phyloP scores from a whole-genome alignment of 169 alveolate species.

The Eimeria brunetti region DNA sequence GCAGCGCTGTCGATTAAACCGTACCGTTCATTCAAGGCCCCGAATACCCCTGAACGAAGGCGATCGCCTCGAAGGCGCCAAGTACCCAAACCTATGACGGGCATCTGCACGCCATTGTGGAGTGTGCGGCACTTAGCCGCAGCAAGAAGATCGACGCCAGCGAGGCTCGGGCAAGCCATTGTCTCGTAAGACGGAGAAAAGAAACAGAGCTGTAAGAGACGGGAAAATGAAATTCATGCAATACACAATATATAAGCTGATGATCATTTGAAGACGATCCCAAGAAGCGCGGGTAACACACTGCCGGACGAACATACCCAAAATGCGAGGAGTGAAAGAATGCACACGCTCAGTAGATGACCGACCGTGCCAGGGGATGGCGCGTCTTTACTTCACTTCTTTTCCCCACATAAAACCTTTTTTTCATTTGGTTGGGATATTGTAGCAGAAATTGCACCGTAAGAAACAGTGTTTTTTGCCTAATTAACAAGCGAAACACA shows the following conservation, averaged over 20 bases:
- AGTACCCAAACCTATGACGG: slow-evolving; percentile 73
- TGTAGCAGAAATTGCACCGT: too few species aligned
- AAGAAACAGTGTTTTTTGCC: too few species aligned
- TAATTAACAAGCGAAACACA: too few species aligned
- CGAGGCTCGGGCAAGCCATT: slow-evolving; percentile 33
- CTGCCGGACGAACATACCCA: too few species aligned
- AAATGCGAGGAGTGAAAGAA: too few species aligned
- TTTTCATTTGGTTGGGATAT: too few species aligned
- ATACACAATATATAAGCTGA: neutral
- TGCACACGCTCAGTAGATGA: too few species aligned
- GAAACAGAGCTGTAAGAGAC: neutral
- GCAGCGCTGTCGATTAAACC: slow-evolving; percentile 70
- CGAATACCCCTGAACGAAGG: slow-evolving; percentile 30
- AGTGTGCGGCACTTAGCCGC: slow-evolving; percentile 48
- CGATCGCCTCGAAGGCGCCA: slow-evolving; percentile 68
- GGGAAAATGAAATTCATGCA: neutral
- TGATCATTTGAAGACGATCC: neutral
- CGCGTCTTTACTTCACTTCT: too few species aligned
- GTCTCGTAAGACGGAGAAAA: neutral
- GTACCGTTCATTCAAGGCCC: slow-evolving; percentile 22
- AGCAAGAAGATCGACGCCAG: slow-evolving; percentile 21
- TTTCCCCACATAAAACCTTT: too few species aligned
- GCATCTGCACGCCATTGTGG: slow-evolving; percentile 61
- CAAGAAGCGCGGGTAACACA: too few species aligned
- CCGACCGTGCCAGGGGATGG: too few species aligned